Evolutionary conservation across 805 yeast genomes (phyloP).

Genomic region (Torulaspora delbrueckii): DNA sequence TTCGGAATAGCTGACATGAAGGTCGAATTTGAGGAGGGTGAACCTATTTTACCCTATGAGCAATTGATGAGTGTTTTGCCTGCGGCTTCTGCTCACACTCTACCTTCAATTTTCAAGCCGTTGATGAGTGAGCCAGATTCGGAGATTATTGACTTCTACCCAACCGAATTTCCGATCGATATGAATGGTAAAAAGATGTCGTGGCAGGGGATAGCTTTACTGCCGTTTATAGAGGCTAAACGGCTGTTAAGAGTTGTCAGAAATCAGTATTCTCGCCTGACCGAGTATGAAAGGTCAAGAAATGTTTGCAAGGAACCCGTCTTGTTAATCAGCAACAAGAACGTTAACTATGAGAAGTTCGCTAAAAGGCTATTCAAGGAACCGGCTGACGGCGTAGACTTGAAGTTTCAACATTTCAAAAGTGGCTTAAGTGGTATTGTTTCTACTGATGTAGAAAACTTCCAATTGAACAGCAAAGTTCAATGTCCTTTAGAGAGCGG

Average conservation of each 20-base stretch:
- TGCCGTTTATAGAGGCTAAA: conserved; percentile 87
- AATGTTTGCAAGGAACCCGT: conserved; percentile 69
- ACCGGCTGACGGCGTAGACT: conserved; percentile 18
- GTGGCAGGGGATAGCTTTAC: conserved; percentile 89
- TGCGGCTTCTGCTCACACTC: conserved; percentile 82
- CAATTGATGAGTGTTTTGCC: conserved; percentile 94
- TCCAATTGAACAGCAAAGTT: conserved; percentile 29
- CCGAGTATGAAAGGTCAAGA: conserved; percentile 63
- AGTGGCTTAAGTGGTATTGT: conserved; percentile 60
- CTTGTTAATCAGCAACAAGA: conserved; percentile 59
- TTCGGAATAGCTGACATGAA: conserved; percentile 46
- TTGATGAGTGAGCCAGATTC: conserved; percentile 76
- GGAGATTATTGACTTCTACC: conserved; percentile 86
- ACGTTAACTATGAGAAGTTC: conserved; percentile 41
- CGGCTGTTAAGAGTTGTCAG: conserved; percentile 64
- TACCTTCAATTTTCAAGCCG: conserved; percentile 76
- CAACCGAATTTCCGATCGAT: conserved; percentile 80
- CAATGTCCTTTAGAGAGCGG: conserved; percentile 37
- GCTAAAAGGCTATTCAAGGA: conserved; percentile 33
- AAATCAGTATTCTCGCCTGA: conserved; percentile 55
- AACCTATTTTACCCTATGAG: conserved; percentile 85
- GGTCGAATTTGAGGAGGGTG: conserved; percentile 58
- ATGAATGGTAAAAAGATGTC: conserved; percentile 94
- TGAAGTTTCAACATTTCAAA: conserved; percentile 44
- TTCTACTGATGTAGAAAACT: conserved; percentile 34